Evolutionary conservation across 345 rosid species (phyloP).

Genomic region (Citrus australasica): DNA sequence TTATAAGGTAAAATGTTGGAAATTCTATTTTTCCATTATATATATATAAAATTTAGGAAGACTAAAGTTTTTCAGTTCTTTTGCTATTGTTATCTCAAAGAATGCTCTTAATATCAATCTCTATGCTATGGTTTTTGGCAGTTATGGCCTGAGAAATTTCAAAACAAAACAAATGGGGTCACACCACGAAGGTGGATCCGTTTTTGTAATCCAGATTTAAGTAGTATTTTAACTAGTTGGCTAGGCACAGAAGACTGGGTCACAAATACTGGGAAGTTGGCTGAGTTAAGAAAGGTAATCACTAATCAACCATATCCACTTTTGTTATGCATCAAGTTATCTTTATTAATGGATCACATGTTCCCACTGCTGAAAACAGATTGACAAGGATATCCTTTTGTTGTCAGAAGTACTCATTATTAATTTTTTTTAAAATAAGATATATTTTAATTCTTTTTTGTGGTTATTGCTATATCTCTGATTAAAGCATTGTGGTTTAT

Average conservation of each 20-base stretch:
- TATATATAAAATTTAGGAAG: too few species aligned
- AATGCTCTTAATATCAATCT: constrained; percentile 4
- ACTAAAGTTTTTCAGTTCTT: background rate
- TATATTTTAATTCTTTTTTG: background rate
- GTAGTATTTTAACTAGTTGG: constrained; percentile 65
- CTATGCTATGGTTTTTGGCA: constrained; percentile 29
- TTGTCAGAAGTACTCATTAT: background rate
- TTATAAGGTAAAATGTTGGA: constrained; percentile 38
- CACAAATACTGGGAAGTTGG: constrained; percentile 57
- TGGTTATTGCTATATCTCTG: constrained; percentile 9
- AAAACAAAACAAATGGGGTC: constrained; percentile 81
- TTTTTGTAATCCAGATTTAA: constrained; percentile 68
- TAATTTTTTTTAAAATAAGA: background rate
- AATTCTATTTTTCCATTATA: background rate
- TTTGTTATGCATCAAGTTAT: background rate
- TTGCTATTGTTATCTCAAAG: background rate
- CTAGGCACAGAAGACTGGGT: constrained; percentile 75
- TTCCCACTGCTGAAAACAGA: background rate
- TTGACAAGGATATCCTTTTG: background rate
- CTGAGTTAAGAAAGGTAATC: constrained; percentile 52
- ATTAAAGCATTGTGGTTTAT: constrained; percentile 17
- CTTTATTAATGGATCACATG: constrained; percentile 1
- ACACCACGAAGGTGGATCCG: constrained; percentile 80
- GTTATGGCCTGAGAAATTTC: constrained; percentile 77
- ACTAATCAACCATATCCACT: constrained; percentile 19